phyloP scores from a whole-genome alignment of 2,329 filamentous ascomycete species.

The Xylaria sp. region DNA sequence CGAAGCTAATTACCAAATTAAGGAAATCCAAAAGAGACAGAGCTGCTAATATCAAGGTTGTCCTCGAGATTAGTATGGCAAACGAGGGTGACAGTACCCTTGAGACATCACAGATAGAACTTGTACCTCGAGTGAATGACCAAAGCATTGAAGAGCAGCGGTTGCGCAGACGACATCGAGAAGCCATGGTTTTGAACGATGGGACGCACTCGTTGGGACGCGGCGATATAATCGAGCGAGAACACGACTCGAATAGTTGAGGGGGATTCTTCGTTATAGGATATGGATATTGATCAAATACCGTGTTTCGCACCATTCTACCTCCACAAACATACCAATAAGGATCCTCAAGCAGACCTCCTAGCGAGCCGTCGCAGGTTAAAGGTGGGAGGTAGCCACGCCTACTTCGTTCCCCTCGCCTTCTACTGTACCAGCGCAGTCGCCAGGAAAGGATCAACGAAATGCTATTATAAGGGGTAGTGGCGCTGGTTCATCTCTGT shows the following conservation, averaged over 20 bases:
- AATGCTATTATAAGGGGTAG: too few relatives aligned
- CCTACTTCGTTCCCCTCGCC: neutral
- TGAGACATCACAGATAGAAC: constrained; percentile 47
- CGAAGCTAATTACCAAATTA: constrained; percentile 56
- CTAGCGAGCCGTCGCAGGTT: neutral
- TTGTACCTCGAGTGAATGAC: constrained; percentile 56
- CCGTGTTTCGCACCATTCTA: neutral
- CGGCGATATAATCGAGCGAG: constrained; percentile 81
- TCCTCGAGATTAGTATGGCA: constrained; percentile 50
- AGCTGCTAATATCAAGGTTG: constrained; percentile 50
- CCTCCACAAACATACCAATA: neutral
- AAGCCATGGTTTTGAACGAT: constrained; percentile 92
- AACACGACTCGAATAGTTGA: constrained; percentile 55
- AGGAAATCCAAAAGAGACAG: constrained; percentile 42
- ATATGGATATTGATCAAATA: neutral
- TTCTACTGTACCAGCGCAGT: neutral
- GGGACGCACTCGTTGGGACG: constrained; percentile 78
- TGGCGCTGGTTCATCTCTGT: neutral
- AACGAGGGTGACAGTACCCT: constrained; percentile 46
- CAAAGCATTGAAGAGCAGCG: constrained; percentile 75
- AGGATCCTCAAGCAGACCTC: neutral
- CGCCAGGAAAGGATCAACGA: too few relatives aligned
- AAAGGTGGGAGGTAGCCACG: neutral
- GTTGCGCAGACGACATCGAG: constrained; percentile 78
- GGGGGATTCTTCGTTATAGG: neutral